Conservation (phyloP, 106 monocot genomes). For the Ottelia alismoides region DNA sequence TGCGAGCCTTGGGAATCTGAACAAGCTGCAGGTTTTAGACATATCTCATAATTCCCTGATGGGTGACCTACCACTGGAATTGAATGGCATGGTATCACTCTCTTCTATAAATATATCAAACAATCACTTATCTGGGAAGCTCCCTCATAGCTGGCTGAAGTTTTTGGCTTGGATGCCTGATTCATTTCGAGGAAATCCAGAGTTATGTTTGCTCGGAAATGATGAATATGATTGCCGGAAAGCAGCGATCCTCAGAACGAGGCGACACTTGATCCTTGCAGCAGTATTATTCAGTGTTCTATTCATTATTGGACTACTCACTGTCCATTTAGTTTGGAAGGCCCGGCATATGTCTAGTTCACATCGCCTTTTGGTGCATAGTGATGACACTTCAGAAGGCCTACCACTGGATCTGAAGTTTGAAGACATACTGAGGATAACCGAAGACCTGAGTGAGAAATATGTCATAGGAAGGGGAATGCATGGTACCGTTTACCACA, state of each 20-base stretch:
- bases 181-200: conserved; percentile 37
- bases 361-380: too few species aligned
- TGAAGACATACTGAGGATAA: conserved; percentile 46
- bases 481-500: conserved; percentile 60
- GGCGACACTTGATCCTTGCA: neutral
- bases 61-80: conserved; percentile 38
- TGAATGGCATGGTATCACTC: conserved; percentile 52
- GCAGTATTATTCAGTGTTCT: conserved; percentile 11
- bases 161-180: conserved; percentile 25
- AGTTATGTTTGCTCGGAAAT: conserved; percentile 16
- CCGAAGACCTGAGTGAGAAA: conserved; percentile 58
- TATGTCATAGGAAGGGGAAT: conserved; percentile 65
- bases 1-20: conserved; percentile 35
- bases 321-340: conserved; percentile 9
- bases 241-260: conserved; percentile 4
- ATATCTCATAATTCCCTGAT: conserved; percentile 49
- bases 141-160: conserved; percentile 46
- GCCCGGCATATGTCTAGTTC: neutral
- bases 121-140: conserved; percentile 40
- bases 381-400: too few species aligned
- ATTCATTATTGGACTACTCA: conserved; percentile 18
- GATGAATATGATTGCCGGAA: conserved; percentile 4
- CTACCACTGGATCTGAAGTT: conserved; percentile 54
- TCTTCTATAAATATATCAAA: conserved; percentile 43
- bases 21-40: conserved; percentile 51